Evolutionary conservation across 2,329 filamentous ascomycete genomes (phyloP).

Genomic region (Nigrograna mackinnonii): DNA sequence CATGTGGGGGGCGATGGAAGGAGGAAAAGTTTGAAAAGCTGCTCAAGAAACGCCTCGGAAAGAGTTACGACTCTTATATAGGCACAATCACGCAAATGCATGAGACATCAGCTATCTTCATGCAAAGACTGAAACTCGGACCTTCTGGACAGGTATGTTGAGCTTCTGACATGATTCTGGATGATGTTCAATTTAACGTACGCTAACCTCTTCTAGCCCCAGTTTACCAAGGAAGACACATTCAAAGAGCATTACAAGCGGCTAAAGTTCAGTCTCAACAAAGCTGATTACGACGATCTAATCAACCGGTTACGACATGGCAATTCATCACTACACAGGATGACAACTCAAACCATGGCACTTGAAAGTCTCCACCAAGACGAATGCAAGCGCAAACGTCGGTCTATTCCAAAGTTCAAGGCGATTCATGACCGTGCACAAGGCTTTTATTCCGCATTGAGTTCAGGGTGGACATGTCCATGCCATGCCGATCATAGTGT

Average conservation of each 20-base stretch:
- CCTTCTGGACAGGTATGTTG: slow-evolving; percentile 15
- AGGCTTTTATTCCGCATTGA: slow-evolving; percentile 19
- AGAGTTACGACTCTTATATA: slow-evolving; percentile 17
- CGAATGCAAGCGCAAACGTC: slow-evolving; percentile 1
- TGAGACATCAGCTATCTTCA: slow-evolving; percentile 12
- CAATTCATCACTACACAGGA: slow-evolving; percentile 21
- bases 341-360: slow-evolving; percentile 24
- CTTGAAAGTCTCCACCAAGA: slow-evolving; percentile 14
- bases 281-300: slow-evolving; percentile 27
- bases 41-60: slow-evolving; percentile 16
- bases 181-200: no score
- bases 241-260: slow-evolving; percentile 34
- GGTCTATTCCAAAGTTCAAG: slow-evolving; percentile 21
- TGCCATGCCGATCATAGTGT: slow-evolving; percentile 26
- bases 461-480: slow-evolving; percentile 23
- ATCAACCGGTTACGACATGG: slow-evolving; percentile 21
- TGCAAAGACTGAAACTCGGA: slow-evolving; percentile 18
- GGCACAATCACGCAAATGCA: slow-evolving; percentile 14
- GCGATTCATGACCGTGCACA: slow-evolving; percentile 19
- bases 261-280: slow-evolving; percentile 29
- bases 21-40: slow-evolving; percentile 13
- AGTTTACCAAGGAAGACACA: slow-evolving; percentile 18
- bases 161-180: neutral
- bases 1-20: slow-evolving; percentile 22
- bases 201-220: slow-evolving; percentile 12